Base-by-base conservation (phyloP, 2,329 filamentous ascomycete species). In the Xylariales sp. region DNA sequence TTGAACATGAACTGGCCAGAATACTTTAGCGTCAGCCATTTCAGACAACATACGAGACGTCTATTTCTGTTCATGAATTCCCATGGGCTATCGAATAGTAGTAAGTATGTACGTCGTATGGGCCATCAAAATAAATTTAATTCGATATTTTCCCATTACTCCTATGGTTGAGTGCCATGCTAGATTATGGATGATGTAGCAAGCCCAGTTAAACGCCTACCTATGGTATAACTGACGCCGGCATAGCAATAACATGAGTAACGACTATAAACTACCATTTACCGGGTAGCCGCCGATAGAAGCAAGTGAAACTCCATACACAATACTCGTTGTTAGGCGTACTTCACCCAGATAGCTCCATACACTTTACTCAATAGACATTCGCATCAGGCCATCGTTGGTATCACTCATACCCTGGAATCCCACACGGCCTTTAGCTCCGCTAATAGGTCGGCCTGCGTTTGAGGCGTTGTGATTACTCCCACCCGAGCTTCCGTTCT, bases 361-460 rank as follows among this genome's bases (percentile, higher is more conserved):
- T 39, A 9, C 30, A 9, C 23, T 28, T 81, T 82, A 97, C 79
- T 97, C 94, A 75, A 97, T 97, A 79, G 93, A 97, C 92, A 98
- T 96, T 75, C 95, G 94, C 91, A 97, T 97, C 71, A 97, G 85
- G 1, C 94, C 93, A 78, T 97, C 95, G 77, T 93, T 93, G n/a
- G 95, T 95, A 80, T 97, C 95, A 18, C 89, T 91, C 94, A 98
- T 97, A 0, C 94, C 93, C 80, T 97, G 94, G 73, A 97, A 86
- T 8, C 93, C 93, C 14, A 97, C 85, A 41, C 93, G 80, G 70
- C 84, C 90, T 78, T 85, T 87, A 73, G 85, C 82, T 58, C 83
- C 74, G 72, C 84, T 82, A 73, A 83, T 79, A 10, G 86, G 84
- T 64, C 85, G 86, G 81, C 73, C 72, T 12, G 68, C 67, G 46